phyloP scores from a whole-genome alignment of 495 filamentous ascomycete species.

The Penicillium silybi region DNA sequence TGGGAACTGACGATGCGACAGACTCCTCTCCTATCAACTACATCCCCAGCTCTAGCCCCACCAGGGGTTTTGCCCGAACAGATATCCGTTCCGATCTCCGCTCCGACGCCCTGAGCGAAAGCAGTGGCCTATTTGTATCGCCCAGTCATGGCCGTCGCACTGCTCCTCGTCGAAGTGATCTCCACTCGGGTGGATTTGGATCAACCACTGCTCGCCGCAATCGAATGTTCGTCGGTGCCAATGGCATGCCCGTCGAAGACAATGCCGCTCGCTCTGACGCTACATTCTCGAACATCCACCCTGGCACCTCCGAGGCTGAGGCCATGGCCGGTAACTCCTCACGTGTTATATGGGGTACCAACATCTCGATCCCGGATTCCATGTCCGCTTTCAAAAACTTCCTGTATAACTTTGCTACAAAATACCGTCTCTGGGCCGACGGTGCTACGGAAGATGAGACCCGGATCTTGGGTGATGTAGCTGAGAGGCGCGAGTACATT shows the following conservation, averaged over 20 bases:
- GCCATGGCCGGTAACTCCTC: constrained; percentile 74
- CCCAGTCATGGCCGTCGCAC: constrained; percentile 46
- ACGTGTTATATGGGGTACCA: constrained; percentile 94
- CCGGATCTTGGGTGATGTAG: constrained; percentile 50
- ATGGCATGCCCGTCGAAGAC: constrained; percentile 63
- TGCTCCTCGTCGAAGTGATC: constrained; percentile 67
- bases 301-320: constrained; percentile 87
- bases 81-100: constrained; percentile 49
- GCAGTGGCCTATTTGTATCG: constrained; percentile 82
- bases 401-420: constrained; percentile 79
- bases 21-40: constrained; percentile 92
- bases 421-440: constrained; percentile 87
- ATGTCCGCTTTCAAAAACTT: constrained; percentile 86
- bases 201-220: constrained; percentile 60
- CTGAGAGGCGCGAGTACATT: constrained; percentile 72
- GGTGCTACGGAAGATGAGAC: constrained; percentile 78
- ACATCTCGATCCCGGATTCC: constrained; percentile 87
- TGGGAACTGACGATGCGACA: constrained; percentile 25
- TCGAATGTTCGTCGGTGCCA: constrained; percentile 76
- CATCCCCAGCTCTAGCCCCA: constrained; percentile 79
- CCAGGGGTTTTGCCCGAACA: constrained; percentile 39
- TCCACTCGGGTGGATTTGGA: constrained; percentile 72
- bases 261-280: constrained; percentile 64
- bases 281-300: constrained; percentile 83
- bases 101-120: constrained; percentile 68